A percentile compares a stretch with the other conserved stretches of the same genome.
phyloP scores from a whole-genome alignment of 305 asterid genomes.

The Rubia peregrina region DNA sequence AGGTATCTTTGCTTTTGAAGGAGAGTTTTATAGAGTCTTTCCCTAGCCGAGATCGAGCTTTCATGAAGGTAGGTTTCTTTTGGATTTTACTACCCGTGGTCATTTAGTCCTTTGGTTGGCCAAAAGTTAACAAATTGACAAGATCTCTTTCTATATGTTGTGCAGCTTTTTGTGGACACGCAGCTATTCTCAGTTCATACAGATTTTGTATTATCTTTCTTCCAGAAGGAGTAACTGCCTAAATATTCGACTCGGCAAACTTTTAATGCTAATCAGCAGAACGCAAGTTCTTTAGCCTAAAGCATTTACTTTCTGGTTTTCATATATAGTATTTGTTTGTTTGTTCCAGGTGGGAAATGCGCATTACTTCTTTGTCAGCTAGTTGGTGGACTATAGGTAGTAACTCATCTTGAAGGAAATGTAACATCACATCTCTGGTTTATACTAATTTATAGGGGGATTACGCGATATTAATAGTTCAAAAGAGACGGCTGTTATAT shows the following conservation, averaged over 20 bases:
- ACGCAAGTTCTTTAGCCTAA: slow-evolving; percentile 36
- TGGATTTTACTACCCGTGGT: background rate
- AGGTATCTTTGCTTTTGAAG: slow-evolving; percentile 92
- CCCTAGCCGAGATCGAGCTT: slow-evolving; percentile 80
- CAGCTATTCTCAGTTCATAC: slow-evolving; percentile 99
- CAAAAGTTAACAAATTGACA: slow-evolving; percentile 13
- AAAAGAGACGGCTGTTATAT: background rate
- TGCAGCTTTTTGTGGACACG: slow-evolving; percentile 90
- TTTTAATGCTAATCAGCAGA: slow-evolving; percentile 20
- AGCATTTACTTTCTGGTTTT: slow-evolving; percentile 14
- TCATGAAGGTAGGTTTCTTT: slow-evolving; percentile 66
- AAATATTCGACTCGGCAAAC: slow-evolving; percentile 21
- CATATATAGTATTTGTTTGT: slow-evolving; percentile 7
- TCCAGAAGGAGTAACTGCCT: slow-evolving; percentile 75
- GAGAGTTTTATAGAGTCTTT: slow-evolving; percentile 98
- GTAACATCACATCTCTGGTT: slow-evolving; percentile 1
- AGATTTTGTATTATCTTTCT: slow-evolving; percentile 87
- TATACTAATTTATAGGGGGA: background rate
- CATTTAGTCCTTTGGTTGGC: background rate
- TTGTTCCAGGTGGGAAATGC: slow-evolving; percentile 9
- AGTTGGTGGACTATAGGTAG: background rate
- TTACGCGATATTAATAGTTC: background rate
- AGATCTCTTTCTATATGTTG: slow-evolving; percentile 10
- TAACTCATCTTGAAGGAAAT: slow-evolving; percentile 8
- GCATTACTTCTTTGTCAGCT: slow-evolving; percentile 3